Conservation (phyloP, 2,329 filamentous ascomycete genomes). For the Hypoxylon sp. region DNA sequence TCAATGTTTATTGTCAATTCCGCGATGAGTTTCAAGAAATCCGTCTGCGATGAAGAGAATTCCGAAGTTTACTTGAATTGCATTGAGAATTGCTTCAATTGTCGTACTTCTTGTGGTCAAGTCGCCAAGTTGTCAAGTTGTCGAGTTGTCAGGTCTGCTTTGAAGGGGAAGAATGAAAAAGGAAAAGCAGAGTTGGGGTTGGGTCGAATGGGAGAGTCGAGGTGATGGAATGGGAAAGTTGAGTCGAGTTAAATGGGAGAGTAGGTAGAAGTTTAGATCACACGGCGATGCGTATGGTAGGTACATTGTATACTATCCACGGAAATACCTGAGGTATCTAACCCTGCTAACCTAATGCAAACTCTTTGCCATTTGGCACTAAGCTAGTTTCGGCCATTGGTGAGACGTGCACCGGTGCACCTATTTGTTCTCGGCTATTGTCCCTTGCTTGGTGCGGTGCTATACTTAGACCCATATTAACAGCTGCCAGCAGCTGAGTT, state of each 20-base stretch:
- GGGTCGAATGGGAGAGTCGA: no score
- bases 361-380: slow-evolving; percentile 15
- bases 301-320: no score
- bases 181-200: not conserved
- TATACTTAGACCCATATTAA: not conserved
- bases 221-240: not conserved
- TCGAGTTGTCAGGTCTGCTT: slow-evolving; percentile 1
- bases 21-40: not conserved
- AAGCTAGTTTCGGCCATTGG: slow-evolving; percentile 13
- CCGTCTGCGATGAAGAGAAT: not conserved
- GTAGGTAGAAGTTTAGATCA: not conserved
- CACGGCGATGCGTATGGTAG: not conserved
- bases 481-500: slow-evolving; percentile 12
- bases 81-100: not conserved
- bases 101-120: not conserved
- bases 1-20: slow-evolving; percentile 7
- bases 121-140: no score
- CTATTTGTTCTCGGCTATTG: slow-evolving; percentile 32
- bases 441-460: not conserved
- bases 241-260: not conserved
- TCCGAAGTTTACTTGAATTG: not conserved
- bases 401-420: no score
- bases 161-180: not conserved
- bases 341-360: slow-evolving; percentile 8
- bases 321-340: slow-evolving; percentile 1